phyloP scores from a whole-genome alignment of 2,329 filamentous ascomycete genomes.

The Nemania abortiva region DNA sequence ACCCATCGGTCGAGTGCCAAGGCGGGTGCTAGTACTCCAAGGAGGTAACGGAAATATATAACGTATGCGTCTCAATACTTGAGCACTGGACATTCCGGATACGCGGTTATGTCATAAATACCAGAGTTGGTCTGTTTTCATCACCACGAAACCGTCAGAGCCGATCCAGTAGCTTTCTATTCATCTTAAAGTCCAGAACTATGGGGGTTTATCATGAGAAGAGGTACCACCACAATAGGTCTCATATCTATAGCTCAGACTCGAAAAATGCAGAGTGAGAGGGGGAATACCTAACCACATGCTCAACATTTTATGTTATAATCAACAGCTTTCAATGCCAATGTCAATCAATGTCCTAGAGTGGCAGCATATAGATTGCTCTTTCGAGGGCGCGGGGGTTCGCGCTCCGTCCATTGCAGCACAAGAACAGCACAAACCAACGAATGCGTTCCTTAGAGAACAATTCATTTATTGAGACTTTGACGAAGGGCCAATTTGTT shows the following conservation, averaged over 20 bases:
- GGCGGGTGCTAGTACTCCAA: conserved; percentile 23
- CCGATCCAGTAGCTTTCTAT: not conserved
- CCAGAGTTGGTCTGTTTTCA: not conserved
- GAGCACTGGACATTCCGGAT: not conserved
- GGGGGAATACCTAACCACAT: not conserved
- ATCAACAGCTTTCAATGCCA: not conserved
- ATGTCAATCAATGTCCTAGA: conserved; percentile 2
- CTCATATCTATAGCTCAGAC: not conserved
- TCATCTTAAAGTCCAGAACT: not conserved
- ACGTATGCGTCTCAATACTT: not conserved
- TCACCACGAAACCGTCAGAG: not conserved
- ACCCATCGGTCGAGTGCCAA: conserved; percentile 4
- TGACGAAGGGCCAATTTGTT: not conserved
- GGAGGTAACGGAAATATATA: conserved; percentile 1
- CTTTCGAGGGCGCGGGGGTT: conserved; percentile 44
- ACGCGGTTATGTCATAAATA: not conserved
- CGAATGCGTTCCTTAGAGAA: not conserved
- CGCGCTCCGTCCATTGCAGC: conserved; percentile 39
- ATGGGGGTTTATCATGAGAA: not conserved
- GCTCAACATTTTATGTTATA: not conserved
- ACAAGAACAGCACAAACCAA: not conserved
- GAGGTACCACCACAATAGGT: not conserved
- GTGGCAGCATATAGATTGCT: conserved; percentile 33
- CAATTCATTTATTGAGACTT: conserved; percentile 3
- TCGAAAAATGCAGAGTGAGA: not conserved